These are phyloP conservation scores for Gentiana macrophylla DNA, from an alignment of 257 asterid species.

Conservation along the genomic window DNA sequence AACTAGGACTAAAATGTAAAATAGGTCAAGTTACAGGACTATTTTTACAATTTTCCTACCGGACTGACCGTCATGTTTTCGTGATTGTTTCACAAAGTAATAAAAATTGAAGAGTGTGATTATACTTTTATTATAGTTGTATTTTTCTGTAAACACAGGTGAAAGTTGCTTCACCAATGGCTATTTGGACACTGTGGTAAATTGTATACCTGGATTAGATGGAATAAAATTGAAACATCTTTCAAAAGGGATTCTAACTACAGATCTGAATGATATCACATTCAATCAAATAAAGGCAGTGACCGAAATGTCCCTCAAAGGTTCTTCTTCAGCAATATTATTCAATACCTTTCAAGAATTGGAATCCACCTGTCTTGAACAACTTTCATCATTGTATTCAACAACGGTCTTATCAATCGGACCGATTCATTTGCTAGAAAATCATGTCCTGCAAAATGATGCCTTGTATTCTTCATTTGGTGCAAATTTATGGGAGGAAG, in stretches of 20 bases:
- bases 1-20: no score
- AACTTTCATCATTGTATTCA: constrained; percentile 2
- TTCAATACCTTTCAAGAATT: constrained; percentile 5
- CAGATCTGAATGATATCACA: not conserved
- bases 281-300: not conserved
- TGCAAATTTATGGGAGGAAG: constrained; percentile 23
- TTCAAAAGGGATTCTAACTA: not conserved
- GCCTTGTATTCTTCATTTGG: constrained; percentile 2
- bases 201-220: constrained; percentile 2
- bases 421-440: constrained; percentile 9
- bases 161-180: constrained; percentile 8
- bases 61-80: no score
- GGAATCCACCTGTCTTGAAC: constrained; percentile 3
- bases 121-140: no score
- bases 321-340: not conserved
- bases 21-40: no score
- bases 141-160: not conserved
- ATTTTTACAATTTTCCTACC: no score
- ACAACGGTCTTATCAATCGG: constrained; percentile 6
- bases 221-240: constrained; percentile 1
- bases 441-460: not conserved
- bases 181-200: constrained; percentile 1
- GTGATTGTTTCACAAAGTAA: no score
- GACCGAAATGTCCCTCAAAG: not conserved
- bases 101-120: no score